These are phyloP conservation scores for Clitocybe nebularis DNA, from an alignment of 1,284 basidiomycete species.

Conservation along the genomic window DNA sequence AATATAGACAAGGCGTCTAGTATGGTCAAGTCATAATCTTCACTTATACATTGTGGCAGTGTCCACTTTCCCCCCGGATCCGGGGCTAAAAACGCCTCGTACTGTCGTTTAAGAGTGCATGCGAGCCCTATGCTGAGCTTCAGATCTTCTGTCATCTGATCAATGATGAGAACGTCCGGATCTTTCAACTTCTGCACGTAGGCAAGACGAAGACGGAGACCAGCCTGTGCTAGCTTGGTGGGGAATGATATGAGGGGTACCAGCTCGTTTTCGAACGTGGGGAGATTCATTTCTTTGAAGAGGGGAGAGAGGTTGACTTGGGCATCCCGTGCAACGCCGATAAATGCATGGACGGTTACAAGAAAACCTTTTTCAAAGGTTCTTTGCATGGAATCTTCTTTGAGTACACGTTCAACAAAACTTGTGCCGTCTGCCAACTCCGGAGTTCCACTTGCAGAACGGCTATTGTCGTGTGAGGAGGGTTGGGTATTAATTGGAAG, in stretches of 20 bases:
- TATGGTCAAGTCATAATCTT: conserved; percentile 88
- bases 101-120: conserved; percentile 92
- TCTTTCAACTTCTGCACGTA: conserved; percentile 90
- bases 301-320: conserved; percentile 76
- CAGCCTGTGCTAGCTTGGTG: conserved; percentile 90
- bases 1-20: conserved; percentile 87
- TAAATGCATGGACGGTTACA: conserved; percentile 81
- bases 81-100: conserved; percentile 83
- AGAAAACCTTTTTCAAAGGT: conserved; percentile 95
- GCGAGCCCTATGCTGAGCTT: conserved; percentile 91
- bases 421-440: conserved; percentile 60
- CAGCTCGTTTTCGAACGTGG: conserved; percentile 91
- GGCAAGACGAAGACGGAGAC: conserved; percentile 84
- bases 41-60: conserved; percentile 81
- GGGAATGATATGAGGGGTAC: conserved; percentile 94
- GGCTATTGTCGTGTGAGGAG: conserved; percentile 17
- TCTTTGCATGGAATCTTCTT: conserved; percentile 92
- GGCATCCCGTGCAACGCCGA: conserved; percentile 84
- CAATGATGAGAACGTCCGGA: conserved; percentile 87
- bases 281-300: conserved; percentile 85
- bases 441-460: conserved; percentile 23
- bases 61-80: conserved; percentile 89
- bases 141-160: conserved; percentile 94
- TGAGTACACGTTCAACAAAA: conserved; percentile 93
- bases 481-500: conserved; percentile 36